Base-by-base conservation (phyloP, 441 rosid species). In the Corymbia calophylla region DNA sequence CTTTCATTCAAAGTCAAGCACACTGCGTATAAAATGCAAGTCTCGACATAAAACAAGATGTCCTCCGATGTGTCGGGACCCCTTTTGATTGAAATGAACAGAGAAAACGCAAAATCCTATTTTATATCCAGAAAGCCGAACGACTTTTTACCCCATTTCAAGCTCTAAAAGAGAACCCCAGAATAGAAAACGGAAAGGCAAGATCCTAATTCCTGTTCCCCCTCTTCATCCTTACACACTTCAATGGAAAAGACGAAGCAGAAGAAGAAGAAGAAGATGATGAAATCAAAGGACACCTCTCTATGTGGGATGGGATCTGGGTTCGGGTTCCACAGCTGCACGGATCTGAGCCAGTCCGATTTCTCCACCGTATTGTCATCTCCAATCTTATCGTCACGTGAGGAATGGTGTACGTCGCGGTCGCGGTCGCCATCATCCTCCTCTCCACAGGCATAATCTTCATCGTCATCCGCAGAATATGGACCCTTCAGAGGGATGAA, bases 271-370 rank as follows among this genome's bases (percentile, higher is more conserved):
- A 60, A 60, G 32, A 29, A 27, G 16, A 60, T 0, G n/a, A 66
- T 8, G 47, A 39, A 39, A 73, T 73, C 84, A 73, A 39, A 7
- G 55, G 32, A 13, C 49, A 60, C 31, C 84, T 77, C 51, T 68
- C 44, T 27, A 27, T 53, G 64, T 11, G 35, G 84, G 14, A 23
- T 44, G 60, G 66, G 35, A 56, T 90, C 91, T 25, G 91, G 81
- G 89, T 49, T 87, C 58, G 89, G 89, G 56, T 90, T 90, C 91
- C 91, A 90, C 60, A 90, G 87, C 89, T 81, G 89, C 48, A 32
- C 84, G 23, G 91, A 87, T 32, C 88, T 62, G 27, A 90, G 91
- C 91, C 91, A 90, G 87, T 87, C 80, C 53, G 91, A 90, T 58
- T 87, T 90, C 87, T 55, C 53, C 64, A 51, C 44, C 66, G 87